Conservation (phyloP, 352 stramenopile genomes). For the Thalassiosira livingstoniorum region DNA sequence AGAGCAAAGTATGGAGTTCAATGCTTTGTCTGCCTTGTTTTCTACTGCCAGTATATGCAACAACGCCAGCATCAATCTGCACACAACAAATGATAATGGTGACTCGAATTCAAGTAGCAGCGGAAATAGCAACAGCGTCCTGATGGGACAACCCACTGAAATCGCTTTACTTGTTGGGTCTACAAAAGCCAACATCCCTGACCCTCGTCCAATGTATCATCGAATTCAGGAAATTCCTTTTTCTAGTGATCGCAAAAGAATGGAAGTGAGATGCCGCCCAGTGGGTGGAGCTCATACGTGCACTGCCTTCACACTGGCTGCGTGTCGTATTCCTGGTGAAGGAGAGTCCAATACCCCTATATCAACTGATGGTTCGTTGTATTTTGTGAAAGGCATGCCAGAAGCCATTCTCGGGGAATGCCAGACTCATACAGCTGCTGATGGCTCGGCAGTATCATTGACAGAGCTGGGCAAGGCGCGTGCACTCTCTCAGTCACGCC, state of each 20-base stretch:
- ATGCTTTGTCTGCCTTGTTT: constrained; percentile 78
- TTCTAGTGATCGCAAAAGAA: constrained; percentile 95
- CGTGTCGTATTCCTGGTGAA: constrained; percentile 25
- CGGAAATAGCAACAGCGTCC: constrained; percentile 24
- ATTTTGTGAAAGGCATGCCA: constrained; percentile 87
- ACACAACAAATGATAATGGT: neutral
- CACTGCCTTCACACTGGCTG: constrained; percentile 68
- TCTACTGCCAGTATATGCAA: constrained; percentile 93
- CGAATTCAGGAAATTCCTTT: constrained; percentile 91
- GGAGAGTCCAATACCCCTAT: constrained; percentile 21
- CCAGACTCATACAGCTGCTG: constrained; percentile 52
- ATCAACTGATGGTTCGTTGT: constrained; percentile 66
- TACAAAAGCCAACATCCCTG: constrained; percentile 93
- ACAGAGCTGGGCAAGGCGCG: constrained; percentile 58
- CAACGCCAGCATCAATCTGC: constrained; percentile 87
- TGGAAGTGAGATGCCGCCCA: constrained; percentile 89
- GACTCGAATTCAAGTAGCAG: constrained; percentile 7
- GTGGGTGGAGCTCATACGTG: constrained; percentile 73
- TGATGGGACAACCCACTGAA: constrained; percentile 93
- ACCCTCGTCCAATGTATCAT: constrained; percentile 89
- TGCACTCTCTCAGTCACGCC: constrained; percentile 64
- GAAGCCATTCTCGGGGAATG: constrained; percentile 84
- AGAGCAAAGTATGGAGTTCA: constrained; percentile 63
- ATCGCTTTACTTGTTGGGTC: constrained; percentile 94
- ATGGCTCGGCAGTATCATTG: constrained; percentile 60